Evolutionary conservation across 2,329 filamentous ascomycete species (phyloP).

Genomic region (Fusarium torulosum): DNA sequence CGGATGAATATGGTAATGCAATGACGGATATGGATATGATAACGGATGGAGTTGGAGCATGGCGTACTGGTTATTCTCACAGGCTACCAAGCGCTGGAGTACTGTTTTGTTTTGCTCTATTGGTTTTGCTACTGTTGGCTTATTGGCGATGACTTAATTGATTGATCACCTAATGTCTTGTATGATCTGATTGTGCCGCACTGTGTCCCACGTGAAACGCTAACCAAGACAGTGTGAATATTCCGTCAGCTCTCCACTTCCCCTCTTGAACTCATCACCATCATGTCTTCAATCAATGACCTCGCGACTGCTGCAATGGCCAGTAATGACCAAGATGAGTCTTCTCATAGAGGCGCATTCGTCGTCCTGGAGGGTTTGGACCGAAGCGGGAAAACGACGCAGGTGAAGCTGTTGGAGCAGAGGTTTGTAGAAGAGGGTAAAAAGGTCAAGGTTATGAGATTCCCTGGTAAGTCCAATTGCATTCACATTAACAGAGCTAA

Average conservation of each 20-base stretch:
- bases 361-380: constrained; percentile 91
- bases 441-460: constrained; percentile 66
- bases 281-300: constrained; percentile 64
- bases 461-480: constrained; percentile 62
- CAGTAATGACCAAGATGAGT: constrained; percentile 36
- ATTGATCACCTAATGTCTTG: neutral
- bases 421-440: constrained; percentile 62
- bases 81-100: constrained; percentile 50
- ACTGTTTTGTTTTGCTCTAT: constrained; percentile 31
- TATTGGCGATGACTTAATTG: neutral
- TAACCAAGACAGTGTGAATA: constrained; percentile 39
- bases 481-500: constrained; percentile 11
- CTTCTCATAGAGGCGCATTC: constrained; percentile 68
- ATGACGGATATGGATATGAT: constrained; percentile 22
- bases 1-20: neutral
- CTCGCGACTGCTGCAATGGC: constrained; percentile 63
- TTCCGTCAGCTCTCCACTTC: constrained; percentile 20
- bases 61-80: constrained; percentile 39
- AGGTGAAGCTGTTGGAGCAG: constrained; percentile 78
- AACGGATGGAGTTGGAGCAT: constrained; percentile 2
- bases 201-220: constrained; percentile 38
- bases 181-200: constrained; percentile 23
- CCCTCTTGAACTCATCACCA: constrained; percentile 20
- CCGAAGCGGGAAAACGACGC: constrained; percentile 91
- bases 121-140: neutral